These are phyloP conservation scores for Pichia occidentalis DNA, from an alignment of 805 yeast genomes.

Conservation along the genomic window DNA sequence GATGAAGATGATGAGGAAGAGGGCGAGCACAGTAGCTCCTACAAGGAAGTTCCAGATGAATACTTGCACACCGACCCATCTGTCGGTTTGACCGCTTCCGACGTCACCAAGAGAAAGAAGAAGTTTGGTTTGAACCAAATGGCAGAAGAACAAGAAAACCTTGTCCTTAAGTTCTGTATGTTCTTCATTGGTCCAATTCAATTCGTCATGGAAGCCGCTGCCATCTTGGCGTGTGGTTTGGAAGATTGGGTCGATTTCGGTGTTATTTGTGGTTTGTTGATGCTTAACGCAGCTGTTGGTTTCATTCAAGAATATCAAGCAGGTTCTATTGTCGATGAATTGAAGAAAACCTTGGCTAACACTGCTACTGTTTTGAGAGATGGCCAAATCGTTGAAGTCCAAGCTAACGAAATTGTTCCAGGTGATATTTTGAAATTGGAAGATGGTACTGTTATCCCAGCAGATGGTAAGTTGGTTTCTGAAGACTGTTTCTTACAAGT, in stretches of 20 bases:
- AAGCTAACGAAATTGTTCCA: slow-evolving; percentile 81
- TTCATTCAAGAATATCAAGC: slow-evolving; percentile 93
- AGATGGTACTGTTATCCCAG: slow-evolving; percentile 87
- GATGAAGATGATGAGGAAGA: slow-evolving; percentile 37
- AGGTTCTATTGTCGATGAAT: slow-evolving; percentile 90
- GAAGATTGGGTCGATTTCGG: slow-evolving; percentile 97
- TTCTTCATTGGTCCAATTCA: slow-evolving; percentile 93
- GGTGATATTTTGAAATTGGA: slow-evolving; percentile 89
- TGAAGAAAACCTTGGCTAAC: slow-evolving; percentile 87
- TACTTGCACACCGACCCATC: slow-evolving; percentile 73
- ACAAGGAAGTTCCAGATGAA: slow-evolving; percentile 79
- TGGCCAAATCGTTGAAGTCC: slow-evolving; percentile 66
- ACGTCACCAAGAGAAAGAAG: slow-evolving; percentile 76
- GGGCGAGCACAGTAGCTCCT: slow-evolving; percentile 42
- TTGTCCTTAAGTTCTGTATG: slow-evolving; percentile 69
- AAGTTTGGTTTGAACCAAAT: slow-evolving; percentile 83
- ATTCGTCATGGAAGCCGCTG: slow-evolving; percentile 96
- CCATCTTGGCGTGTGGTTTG: slow-evolving; percentile 87
- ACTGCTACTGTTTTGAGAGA: slow-evolving; percentile 76
- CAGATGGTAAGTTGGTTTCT: slow-evolving; percentile 82
- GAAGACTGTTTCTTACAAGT: slow-evolving; percentile 77
- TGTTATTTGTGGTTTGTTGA: slow-evolving; percentile 77
- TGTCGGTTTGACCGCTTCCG: slow-evolving; percentile 67
- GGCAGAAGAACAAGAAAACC: slow-evolving; percentile 80
- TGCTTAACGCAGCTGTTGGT: slow-evolving; percentile 85